Evolutionary conservation across 306 rosid species (phyloP).

Genomic region (Castanea mollissima): DNA sequence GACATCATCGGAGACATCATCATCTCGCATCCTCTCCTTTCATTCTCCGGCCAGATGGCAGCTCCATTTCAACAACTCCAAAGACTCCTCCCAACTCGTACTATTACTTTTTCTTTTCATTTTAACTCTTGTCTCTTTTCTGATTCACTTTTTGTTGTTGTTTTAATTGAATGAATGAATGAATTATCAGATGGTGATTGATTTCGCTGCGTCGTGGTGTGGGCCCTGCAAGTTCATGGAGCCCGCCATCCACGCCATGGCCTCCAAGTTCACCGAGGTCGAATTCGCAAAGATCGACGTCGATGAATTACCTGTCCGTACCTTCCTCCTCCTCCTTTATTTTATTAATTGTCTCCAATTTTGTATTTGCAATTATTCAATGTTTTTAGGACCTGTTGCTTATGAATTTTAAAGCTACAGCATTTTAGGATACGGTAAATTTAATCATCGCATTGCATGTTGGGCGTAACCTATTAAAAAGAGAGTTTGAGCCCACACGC

Average conservation of each 20-base stretch:
- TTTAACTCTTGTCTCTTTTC: not conserved
- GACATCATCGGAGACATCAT: conserved; percentile 12
- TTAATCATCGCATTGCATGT: too few relatives aligned
- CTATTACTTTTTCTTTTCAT: not conserved
- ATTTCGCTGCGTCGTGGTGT: conserved; percentile 95
- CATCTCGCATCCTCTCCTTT: conserved; percentile 35
- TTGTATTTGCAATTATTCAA: too few relatives aligned
- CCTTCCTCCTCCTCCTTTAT: not conserved
- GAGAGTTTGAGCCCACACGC: too few relatives aligned
- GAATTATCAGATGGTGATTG: conserved; percentile 57
- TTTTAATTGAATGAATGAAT: not conserved
- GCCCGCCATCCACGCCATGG: conserved; percentile 60
- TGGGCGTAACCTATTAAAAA: too few relatives aligned
- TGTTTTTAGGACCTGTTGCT: too few relatives aligned
- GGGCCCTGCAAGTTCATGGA: conserved; percentile 87
- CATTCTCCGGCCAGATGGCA: conserved; percentile 83
- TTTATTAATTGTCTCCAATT: not conserved
- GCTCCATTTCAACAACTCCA: conserved; percentile 49
- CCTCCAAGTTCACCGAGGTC: conserved; percentile 51
- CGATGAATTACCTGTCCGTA: conserved; percentile 66
- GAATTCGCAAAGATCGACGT: conserved; percentile 86
- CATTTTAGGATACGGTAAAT: too few relatives aligned
- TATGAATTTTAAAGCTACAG: too few relatives aligned
- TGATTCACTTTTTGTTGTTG: not conserved
- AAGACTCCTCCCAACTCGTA: conserved; percentile 59